Conservation (phyloP, 2,329 filamentous ascomycete species). For the Botryosphaeria agaves region DNA sequence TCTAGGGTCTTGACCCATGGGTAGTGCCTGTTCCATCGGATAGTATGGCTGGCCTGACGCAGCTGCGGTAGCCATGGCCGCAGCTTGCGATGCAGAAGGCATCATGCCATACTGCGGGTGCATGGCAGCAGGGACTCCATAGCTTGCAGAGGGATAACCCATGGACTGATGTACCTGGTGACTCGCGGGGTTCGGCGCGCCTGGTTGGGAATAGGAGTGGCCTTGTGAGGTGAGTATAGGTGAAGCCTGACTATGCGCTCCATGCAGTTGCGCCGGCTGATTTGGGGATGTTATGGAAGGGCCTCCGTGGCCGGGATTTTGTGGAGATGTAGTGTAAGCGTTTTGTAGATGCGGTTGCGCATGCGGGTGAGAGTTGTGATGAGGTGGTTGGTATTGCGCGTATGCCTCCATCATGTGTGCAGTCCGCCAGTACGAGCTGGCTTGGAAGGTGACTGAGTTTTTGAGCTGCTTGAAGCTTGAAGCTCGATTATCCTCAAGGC, state of each 20-base stretch:
- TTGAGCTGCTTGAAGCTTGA: constrained; percentile 1
- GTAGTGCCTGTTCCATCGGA: constrained; percentile 54
- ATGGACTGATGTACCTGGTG: constrained; percentile 48
- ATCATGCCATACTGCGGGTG: constrained; percentile 59
- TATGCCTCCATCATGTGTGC: constrained; percentile 28
- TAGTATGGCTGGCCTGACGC: constrained; percentile 69
- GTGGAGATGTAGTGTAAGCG: constrained; percentile 16
- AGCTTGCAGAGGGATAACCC: constrained; percentile 67
- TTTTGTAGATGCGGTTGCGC: constrained; percentile 20
- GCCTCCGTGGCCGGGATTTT: constrained; percentile 17
- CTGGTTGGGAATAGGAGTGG: constrained; percentile 42
- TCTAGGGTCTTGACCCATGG: constrained; percentile 35
- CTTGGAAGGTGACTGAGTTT: not conserved
- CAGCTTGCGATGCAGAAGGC: constrained; percentile 56
- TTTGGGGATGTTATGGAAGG: constrained; percentile 53
- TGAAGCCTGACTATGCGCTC: constrained; percentile 48
- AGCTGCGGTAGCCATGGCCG: constrained; percentile 85
- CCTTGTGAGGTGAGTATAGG: constrained; percentile 65
- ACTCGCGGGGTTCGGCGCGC: constrained; percentile 39
- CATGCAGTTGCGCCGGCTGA: constrained; percentile 45
- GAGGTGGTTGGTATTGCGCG: constrained; percentile 28
- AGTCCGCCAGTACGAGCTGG: constrained; percentile 3
- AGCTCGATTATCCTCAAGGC: constrained; percentile 13
- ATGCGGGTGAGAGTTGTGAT: constrained; percentile 21
- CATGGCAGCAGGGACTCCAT: constrained; percentile 56